A percentile compares a stretch with the other conserved stretches of the same genome.
Conservation (phyloP, 164 flowering plant species). For the Tetracentron sinense region DNA sequence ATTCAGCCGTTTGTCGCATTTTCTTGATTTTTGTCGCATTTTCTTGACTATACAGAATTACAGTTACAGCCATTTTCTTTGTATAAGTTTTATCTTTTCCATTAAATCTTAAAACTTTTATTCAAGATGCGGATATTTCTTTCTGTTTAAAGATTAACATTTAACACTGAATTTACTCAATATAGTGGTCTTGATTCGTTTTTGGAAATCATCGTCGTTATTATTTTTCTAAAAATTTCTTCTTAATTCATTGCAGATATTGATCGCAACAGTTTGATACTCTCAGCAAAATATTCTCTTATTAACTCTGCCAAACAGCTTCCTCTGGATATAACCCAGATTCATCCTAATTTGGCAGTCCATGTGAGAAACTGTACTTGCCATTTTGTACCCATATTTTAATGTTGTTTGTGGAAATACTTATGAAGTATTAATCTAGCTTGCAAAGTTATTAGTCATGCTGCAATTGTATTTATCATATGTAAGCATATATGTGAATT, state of each 20-base stretch:
- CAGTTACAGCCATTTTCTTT: too few relatives aligned
- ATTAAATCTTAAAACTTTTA: too few relatives aligned
- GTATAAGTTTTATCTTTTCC: too few relatives aligned
- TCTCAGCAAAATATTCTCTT: slow-evolving; percentile 84
- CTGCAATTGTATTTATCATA: neutral
- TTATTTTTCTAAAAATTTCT: neutral
- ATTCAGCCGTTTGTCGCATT: too few relatives aligned
- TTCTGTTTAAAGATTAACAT: too few relatives aligned
- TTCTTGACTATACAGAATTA: too few relatives aligned
- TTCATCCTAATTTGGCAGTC: slow-evolving; percentile 50
- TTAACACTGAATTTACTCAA: too few relatives aligned
- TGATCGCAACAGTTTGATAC: slow-evolving; percentile 57
- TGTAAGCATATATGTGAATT: neutral
- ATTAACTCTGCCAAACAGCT: slow-evolving; percentile 53
- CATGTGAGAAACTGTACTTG: slow-evolving; percentile 48
- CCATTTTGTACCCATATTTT: neutral
- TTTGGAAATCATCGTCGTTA: neutral
- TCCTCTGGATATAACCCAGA: slow-evolving; percentile 57
- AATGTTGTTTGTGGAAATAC: neutral
- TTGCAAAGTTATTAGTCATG: neutral
- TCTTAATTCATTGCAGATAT: slow-evolving; percentile 41
- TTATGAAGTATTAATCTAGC: neutral
- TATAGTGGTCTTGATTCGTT: neutral
- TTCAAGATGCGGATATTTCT: too few relatives aligned
- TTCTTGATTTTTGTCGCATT: too few relatives aligned